Evolutionary conservation across 1,284 basidiomycete genomes (phyloP), one percentile per base, ranked within the genome.

Genomic region (Pisolithus thermaeus): DNA sequence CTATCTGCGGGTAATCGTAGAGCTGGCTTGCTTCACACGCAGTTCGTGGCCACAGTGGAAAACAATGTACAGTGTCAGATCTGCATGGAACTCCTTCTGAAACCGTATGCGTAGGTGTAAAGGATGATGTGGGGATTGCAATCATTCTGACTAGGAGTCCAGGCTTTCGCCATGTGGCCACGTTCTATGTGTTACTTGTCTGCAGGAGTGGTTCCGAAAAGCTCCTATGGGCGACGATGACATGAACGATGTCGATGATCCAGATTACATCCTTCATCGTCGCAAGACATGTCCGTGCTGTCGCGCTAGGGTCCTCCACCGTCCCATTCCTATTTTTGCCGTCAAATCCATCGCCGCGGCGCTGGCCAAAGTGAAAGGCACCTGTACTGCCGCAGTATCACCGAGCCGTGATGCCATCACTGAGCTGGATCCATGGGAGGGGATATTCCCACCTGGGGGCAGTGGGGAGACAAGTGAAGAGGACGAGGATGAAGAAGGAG

Each of bases 91-190:
- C 63, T 81, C 14, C 66, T 87, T 7, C 59, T 73, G 42, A 78
- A 77, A 56, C 86, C 86, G 25, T 83, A 77, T 60, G 77, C 77
- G 86, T 88, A 64, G 56, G 83, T 76, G 43, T 41, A 46, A 7
- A 37, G 16, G 39, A 51, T 1, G 25, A 23, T 6, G 14, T 43
- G 4, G 20, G 35, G 28, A 25, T 7, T 27, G 51, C 30, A 40
- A 30, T 32, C 38, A 36, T 43, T 4, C 22, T 18, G 25, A 52
- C 41, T 38, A 52, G 57, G 20, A 56, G 53, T 14, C 37, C 49
- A 87, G 86, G 1, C 71, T 89, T 40, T 76, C 83, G 1, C 85
- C 85, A 1, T 89, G 86, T 59, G 86, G 86, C 3, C 86, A 89
- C 58, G 76, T 86, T 25, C 70, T 84, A 9, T 89, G 86, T 52